Conservation (phyloP, 306 rosid genomes). For the Vigna reflexopilosa region DNA sequence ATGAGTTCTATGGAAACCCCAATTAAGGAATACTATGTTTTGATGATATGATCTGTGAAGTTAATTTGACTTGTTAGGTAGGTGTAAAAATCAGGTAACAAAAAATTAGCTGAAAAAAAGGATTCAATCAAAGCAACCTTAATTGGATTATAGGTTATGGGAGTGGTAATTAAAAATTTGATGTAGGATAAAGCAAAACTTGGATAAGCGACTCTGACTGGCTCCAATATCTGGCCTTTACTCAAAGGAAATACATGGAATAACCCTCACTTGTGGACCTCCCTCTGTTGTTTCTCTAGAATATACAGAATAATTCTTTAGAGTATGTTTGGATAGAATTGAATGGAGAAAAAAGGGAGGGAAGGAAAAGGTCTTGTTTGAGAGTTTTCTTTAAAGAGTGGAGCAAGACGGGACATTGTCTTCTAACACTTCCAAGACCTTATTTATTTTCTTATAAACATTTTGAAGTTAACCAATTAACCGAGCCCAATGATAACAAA, state of each 20-base stretch:
- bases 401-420: background rate
- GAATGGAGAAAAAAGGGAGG: background rate
- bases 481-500: no score
- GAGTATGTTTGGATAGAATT: background rate
- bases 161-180: background rate
- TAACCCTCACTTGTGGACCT: no score
- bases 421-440: background rate
- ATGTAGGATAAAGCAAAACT: background rate
- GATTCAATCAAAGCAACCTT: background rate
- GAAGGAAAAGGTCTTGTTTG: background rate
- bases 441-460: background rate
- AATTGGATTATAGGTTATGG: constrained; percentile 14
- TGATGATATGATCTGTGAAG: background rate
- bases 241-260: no score
- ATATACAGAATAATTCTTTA: background rate
- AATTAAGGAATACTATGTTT: constrained; percentile 1
- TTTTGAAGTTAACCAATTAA: background rate
- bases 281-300: background rate
- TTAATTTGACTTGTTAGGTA: constrained; percentile 24
- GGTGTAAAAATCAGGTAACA: constrained; percentile 6
- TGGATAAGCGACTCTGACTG: no score
- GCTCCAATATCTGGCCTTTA: no score
- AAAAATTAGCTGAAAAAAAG: background rate
- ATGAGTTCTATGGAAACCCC: background rate
- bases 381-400: background rate